Evolutionary conservation across 768 basidiomycete species (phyloP), one percentile per base, ranked within the genome.

Genomic region (Guyanaporus albipodus): DNA sequence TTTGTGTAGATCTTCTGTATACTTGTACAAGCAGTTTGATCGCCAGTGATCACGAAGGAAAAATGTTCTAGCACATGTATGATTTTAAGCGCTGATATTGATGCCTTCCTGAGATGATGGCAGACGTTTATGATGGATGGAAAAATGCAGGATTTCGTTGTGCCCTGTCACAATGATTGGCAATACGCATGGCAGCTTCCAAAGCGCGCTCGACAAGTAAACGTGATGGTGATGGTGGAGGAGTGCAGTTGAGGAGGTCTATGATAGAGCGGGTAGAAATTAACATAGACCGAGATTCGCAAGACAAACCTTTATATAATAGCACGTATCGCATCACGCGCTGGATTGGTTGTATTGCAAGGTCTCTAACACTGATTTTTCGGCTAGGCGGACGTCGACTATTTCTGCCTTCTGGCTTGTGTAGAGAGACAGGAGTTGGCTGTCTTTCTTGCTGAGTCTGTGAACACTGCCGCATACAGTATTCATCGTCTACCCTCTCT

Each of bases 281-380:
- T 21, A 27, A 26, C 35, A 10, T 24, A 21, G n/a, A 28, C 43
- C 2, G 14, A 23, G 28, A 38, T 19, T 23, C 8, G 66, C 4
- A 33, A 14, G 34, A 41, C 70, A 45, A 48, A 80, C 83, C 82
- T 71, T 69, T 75, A 50, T 78, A 83, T 34, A 83, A 66, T 31
- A 84, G 57, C 2, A 77, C 78, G 59, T 84, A 83, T 50, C 83
- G 70, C 64, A 76, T 76, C n/a, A 82, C 72, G 17, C 83, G 70
- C 57, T 85, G 82, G 12, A 76, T 74, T 15, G 83, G 83, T 53
- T 78, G 67, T 43, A 85, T 83, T 2, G 81, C 80, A 23, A 85
- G 59, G 46, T 85, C 83, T 42, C 80, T 68, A 19, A 82, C 70
- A 24, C 63, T 63, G 4, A 57, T 51, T 41, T 50, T 67, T 32